These are phyloP conservation scores for Leptomonas seymouri DNA, from an alignment of 208 protist genomes.

Conservation along the genomic window DNA sequence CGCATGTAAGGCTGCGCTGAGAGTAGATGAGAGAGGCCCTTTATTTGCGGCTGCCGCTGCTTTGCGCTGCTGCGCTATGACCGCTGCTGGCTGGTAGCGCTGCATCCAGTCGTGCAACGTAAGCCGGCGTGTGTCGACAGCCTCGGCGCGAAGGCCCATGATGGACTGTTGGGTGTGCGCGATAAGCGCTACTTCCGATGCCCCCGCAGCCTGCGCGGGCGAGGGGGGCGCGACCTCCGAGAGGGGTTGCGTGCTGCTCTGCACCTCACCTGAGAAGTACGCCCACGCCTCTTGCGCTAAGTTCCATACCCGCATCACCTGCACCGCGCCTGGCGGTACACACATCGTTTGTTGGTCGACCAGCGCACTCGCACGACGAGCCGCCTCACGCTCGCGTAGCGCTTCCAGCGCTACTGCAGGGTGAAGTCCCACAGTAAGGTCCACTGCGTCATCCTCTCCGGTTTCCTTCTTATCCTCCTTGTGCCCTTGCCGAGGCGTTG, in stretches of 20 bases:
- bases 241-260: no score
- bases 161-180: conserved; percentile 11
- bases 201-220: no score
- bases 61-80: conserved; percentile 14
- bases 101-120: conserved; percentile 30
- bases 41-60: conserved; percentile 5
- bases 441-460: not conserved
- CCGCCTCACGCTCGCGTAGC: conserved; percentile 19
- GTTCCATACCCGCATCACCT: conserved; percentile 7
- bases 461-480: not conserved
- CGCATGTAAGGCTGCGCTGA: not conserved
- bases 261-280: not conserved
- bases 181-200: conserved; percentile 7
- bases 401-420: conserved; percentile 41
- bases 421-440: conserved; percentile 1
- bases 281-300: conserved; percentile 22
- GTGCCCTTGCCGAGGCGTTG: not conserved
- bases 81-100: conserved; percentile 26
- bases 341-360: not conserved
- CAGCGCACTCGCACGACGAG: not conserved
- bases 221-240: no score
- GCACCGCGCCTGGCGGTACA: conserved; percentile 1
- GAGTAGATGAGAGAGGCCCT: not conserved
- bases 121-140: conserved; percentile 21
- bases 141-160: conserved; percentile 13